These are phyloP conservation scores for Diutina siamensis DNA, from an alignment of 1,139 yeast genomes.

Conservation along the genomic window DNA sequence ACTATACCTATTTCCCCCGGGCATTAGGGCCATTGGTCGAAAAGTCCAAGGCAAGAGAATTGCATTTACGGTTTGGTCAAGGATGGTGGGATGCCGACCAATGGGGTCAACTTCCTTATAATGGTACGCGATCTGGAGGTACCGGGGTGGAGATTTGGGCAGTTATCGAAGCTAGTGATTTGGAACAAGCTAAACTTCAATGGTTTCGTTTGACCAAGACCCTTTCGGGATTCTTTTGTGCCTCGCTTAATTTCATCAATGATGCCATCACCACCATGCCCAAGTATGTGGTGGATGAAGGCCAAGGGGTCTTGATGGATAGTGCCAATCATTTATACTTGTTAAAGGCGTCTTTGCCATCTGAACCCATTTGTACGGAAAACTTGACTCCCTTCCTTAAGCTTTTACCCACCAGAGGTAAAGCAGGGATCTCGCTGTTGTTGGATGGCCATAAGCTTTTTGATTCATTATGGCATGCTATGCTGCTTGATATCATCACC, in stretches of 20 bases:
- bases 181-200: conserved; percentile 42
- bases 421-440: conserved; percentile 76
- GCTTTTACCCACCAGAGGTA: conserved; percentile 84
- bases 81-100: conserved; percentile 92
- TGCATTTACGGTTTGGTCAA: conserved; percentile 79
- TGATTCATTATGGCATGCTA: conserved; percentile 89
- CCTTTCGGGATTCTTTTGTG: conserved; percentile 88
- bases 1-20: conserved; percentile 56
- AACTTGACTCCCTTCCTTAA: conserved; percentile 90
- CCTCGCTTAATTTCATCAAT: conserved; percentile 84
- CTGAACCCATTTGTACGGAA: conserved; percentile 96
- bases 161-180: conserved; percentile 51
- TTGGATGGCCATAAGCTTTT: conserved; percentile 94
- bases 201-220: conserved; percentile 72
- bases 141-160: conserved; percentile 96
- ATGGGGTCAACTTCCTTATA: conserved; percentile 76
- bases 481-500: conserved; percentile 77
- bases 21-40: conserved; percentile 70
- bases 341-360: conserved; percentile 79
- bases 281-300: conserved; percentile 13
- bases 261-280: conserved; percentile 72
- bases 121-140: conserved; percentile 75
- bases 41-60: conserved; percentile 54
- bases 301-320: conserved; percentile 13
- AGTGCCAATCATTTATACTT: conserved; percentile 42